A percentile compares a stretch with the other conserved stretches of the same genome.
These are phyloP conservation scores for Talaromyces wortmannii DNA, from an alignment of 495 filamentous ascomycete genomes.

Conservation along the genomic window DNA sequence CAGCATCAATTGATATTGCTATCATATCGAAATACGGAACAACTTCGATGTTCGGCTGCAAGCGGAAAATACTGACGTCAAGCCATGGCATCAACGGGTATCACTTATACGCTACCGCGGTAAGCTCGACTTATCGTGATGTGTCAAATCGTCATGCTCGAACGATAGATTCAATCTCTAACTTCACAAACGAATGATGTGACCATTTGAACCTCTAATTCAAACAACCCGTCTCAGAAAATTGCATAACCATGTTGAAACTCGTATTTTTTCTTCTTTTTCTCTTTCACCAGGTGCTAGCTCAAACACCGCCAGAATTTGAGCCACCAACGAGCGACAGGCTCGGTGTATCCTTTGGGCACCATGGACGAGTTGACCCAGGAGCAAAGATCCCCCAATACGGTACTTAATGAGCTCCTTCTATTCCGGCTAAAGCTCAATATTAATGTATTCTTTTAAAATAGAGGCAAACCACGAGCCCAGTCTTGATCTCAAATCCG, in stretches of 20 bases:
- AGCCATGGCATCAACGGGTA: too few relatives aligned
- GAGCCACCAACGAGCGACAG: neutral
- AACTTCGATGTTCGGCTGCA: too few relatives aligned
- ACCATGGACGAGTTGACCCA: neutral
- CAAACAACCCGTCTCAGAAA: too few relatives aligned
- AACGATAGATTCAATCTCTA: too few relatives aligned
- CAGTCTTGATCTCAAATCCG: neutral
- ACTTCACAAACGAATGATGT: too few relatives aligned
- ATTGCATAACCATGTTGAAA: too few relatives aligned
- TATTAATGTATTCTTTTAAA: neutral
- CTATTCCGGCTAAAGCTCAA: too few relatives aligned
- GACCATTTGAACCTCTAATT: too few relatives aligned
- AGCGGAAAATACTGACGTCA: too few relatives aligned
- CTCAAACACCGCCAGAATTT: constrained; percentile 3
- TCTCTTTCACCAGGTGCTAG: neutral
- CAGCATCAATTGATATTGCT: too few relatives aligned
- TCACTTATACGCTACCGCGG: neutral
- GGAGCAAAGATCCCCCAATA: neutral
- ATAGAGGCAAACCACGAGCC: neutral
- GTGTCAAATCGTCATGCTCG: neutral
- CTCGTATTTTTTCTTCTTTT: too few relatives aligned
- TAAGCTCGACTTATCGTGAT: neutral
- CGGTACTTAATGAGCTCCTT: neutral
- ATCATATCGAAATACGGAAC: too few relatives aligned
- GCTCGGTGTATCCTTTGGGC: neutral